Evolutionary conservation across 2,329 filamentous ascomycete species (phyloP).

Genomic region (Claviceps pazoutovae): DNA sequence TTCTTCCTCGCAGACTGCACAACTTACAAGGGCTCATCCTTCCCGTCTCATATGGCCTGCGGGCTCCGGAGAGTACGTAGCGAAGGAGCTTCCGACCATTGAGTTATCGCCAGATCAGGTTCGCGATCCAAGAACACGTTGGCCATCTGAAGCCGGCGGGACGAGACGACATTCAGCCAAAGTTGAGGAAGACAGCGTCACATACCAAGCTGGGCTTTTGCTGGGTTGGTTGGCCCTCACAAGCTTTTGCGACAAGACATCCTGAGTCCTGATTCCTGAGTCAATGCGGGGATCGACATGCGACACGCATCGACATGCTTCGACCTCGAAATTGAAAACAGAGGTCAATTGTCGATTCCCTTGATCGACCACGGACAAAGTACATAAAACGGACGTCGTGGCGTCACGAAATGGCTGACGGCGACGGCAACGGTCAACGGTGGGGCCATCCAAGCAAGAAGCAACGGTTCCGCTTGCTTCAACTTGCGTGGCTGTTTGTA

Average conservation of each 20-base stretch:
- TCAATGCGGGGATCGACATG: background rate
- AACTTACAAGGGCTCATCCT: background rate
- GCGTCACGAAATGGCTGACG: background rate
- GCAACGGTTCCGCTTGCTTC: background rate
- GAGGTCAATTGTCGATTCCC: background rate
- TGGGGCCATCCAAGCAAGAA: background rate
- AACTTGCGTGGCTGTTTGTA: constrained; percentile 1
- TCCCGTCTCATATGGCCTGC: background rate
- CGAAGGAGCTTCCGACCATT: background rate
- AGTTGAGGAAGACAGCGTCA: too few relatives aligned
- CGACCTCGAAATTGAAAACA: background rate
- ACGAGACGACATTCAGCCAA: too few relatives aligned
- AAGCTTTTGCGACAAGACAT: background rate
- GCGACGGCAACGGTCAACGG: background rate
- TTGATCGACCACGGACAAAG: background rate
- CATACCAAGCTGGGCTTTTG: background rate
- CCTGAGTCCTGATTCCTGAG: background rate
- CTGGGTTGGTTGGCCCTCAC: background rate
- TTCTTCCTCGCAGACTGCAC: background rate
- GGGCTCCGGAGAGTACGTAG: background rate
- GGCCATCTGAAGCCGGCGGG: too few relatives aligned
- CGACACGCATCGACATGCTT: background rate
- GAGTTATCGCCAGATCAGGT: too few relatives aligned
- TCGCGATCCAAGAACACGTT: too few relatives aligned
- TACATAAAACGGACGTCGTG: background rate